A percentile compares a stretch with the other conserved stretches of the same genome.
Evolutionary conservation across 2,329 filamentous ascomycete species (phyloP).

Genomic region (Fusarium virguliforme): DNA sequence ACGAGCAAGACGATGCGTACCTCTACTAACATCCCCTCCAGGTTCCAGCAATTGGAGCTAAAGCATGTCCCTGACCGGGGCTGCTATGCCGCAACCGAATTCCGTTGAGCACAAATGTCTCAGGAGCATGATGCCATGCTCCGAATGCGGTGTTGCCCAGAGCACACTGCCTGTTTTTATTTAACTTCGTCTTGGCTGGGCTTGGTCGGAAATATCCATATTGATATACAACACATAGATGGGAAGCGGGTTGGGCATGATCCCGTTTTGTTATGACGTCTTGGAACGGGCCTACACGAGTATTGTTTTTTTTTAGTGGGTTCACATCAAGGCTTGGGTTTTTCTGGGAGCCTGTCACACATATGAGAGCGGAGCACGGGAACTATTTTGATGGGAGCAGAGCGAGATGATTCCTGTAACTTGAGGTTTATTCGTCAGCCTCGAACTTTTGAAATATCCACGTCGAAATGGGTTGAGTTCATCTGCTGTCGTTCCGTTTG

Average conservation of each 20-base stretch:
- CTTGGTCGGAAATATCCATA: constrained; percentile 27
- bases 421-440: constrained; percentile 51
- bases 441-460: constrained; percentile 73
- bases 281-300: constrained; percentile 35
- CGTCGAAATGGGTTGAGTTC: constrained; percentile 74
- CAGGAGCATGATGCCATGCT: constrained; percentile 1
- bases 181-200: constrained; percentile 28
- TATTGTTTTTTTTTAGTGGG: constrained; percentile 27
- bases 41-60: constrained; percentile 93
- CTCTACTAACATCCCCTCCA: constrained; percentile 55
- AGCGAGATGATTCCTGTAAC: constrained; percentile 42
- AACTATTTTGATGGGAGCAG: constrained; percentile 45
- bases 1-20: neutral
- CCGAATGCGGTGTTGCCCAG: constrained; percentile 17
- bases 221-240: constrained; percentile 48
- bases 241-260: constrained; percentile 41
- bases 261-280: constrained; percentile 41
- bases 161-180: constrained; percentile 23
- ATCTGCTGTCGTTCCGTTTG: constrained; percentile 67
- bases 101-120: constrained; percentile 61
- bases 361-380: constrained; percentile 43
- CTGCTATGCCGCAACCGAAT: constrained; percentile 90
- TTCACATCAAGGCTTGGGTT: constrained; percentile 34
- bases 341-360: constrained; percentile 40
- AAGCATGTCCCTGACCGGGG: constrained; percentile 89